A percentile compares a stretch with the other conserved stretches of the same genome.
Evolutionary conservation across 208 protist species (phyloP).

Genomic region (Trypanosoma cruzi): DNA sequence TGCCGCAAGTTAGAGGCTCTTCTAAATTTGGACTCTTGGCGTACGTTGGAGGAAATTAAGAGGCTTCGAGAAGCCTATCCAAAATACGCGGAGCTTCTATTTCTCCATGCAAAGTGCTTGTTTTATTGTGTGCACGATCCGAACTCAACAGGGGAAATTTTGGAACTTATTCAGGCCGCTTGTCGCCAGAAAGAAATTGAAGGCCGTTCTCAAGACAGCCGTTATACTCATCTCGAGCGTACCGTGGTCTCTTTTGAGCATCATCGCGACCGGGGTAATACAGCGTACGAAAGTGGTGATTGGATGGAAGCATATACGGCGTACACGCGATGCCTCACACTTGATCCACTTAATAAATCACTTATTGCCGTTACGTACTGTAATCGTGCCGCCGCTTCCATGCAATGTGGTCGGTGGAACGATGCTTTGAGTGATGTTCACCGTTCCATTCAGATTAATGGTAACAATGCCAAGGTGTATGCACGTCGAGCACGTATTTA

Average conservation of each 20-base stretch:
- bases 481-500: slow-evolving; percentile 62
- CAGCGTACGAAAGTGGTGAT: slow-evolving; percentile 49
- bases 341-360: slow-evolving; percentile 62
- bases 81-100: slow-evolving; percentile 46
- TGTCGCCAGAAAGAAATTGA: slow-evolving; percentile 31
- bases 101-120: slow-evolving; percentile 65
- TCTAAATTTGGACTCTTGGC: slow-evolving; percentile 47
- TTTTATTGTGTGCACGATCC: slow-evolving; percentile 81
- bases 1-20: slow-evolving; percentile 54
- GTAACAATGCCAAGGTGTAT: slow-evolving; percentile 60
- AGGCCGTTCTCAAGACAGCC: slow-evolving; percentile 46
- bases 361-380: slow-evolving; percentile 72
- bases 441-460: slow-evolving; percentile 45
- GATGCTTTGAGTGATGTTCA: slow-evolving; percentile 60
- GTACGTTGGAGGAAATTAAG: slow-evolving; percentile 42
- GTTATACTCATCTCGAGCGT: slow-evolving; percentile 49
- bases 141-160: slow-evolving; percentile 36
- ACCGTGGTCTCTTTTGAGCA: slow-evolving; percentile 56
- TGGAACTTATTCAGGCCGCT: slow-evolving; percentile 47
- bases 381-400: slow-evolving; percentile 82
- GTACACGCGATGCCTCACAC: slow-evolving; percentile 67
- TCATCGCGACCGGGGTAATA: slow-evolving; percentile 73
- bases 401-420: slow-evolving; percentile 62
- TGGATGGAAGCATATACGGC: slow-evolving; percentile 58
- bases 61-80: slow-evolving; percentile 36